Evolutionary conservation across 805 yeast species (phyloP), one percentile per base, ranked within the genome.

Genomic region (Starmerella tilneyi): DNA sequence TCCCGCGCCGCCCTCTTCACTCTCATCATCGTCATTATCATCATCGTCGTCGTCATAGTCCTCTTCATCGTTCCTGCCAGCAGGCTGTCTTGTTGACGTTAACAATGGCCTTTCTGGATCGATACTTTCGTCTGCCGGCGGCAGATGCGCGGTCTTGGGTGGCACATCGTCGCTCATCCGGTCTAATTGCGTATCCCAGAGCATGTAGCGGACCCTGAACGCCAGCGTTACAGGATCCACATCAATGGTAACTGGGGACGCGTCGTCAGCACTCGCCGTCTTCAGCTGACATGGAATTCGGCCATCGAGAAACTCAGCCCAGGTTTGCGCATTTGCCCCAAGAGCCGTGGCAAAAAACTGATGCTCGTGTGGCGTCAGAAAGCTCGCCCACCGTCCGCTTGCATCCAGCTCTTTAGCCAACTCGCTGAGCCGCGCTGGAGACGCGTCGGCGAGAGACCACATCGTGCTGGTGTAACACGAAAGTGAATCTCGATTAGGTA

Each of bases 161-260:
- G 30, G 11, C 11, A 8, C 47, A 7, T 9, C 30, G 16, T 19
- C 31, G 19, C 28, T 20, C 40, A 19, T 5, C 9, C 24, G 19
- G 27, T 45, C 48, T 8, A 48, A 24, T n/a, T 33, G 43, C 23
- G 45, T 9, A 41, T 65, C 71, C 51, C 58, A 67, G 15, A 67
- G 58, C 71, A 67, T 67, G 42, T 63, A 66, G 17, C 71, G 50
- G 9, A 67, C 63, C 27, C 66, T 58, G 38, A 65, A 58, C 30
- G 70, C 65, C 36, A 66, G 51, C 24, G 53, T 52, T 11, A 62
- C 51, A 11, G 62, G 49, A 43, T 66, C 69, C 11, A 64, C 43
- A n/a, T 52, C 53, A 1, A 48, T 41, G 5, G 43, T 30, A n/a
- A 38, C 36, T 23, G 26, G 39, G 13, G 37, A 15, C n/a, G 36